Conservation (phyloP, 2,329 filamentous ascomycete species). For the Nothopassalora personata region DNA sequence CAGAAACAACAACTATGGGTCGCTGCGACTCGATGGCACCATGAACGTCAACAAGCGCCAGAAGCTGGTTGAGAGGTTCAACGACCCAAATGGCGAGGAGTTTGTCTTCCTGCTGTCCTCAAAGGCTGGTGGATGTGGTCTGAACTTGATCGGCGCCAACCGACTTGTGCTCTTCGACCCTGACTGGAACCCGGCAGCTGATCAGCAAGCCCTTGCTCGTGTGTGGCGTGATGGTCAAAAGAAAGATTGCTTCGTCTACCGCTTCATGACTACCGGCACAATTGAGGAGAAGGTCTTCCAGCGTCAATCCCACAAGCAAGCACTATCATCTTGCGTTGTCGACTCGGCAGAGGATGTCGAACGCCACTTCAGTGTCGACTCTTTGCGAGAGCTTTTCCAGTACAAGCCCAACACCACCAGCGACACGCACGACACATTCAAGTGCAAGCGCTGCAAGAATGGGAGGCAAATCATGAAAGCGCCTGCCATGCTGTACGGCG, state of each 20-base stretch:
- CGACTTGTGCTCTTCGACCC: slow-evolving; percentile 93
- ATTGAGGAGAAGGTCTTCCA: slow-evolving; percentile 99
- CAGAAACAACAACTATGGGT: slow-evolving; percentile 76
- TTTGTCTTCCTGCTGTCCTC: slow-evolving; percentile 95
- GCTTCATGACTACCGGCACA: slow-evolving; percentile 96
- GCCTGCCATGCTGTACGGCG: slow-evolving; percentile 90
- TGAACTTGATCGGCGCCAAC: slow-evolving; percentile 93
- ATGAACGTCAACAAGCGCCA: slow-evolving; percentile 98
- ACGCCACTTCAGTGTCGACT: slow-evolving; percentile 89
- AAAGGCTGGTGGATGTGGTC: slow-evolving; percentile 92
- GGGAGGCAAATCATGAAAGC: slow-evolving; percentile 85
- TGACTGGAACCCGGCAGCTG: slow-evolving; percentile 90
- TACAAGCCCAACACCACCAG: slow-evolving; percentile 79
- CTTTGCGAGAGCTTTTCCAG: slow-evolving; percentile 86
- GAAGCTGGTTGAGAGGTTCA: slow-evolving; percentile 96
- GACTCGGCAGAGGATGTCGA: slow-evolving; percentile 96
- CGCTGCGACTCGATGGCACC: slow-evolving; percentile 83
- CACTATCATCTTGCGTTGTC: slow-evolving; percentile 89
- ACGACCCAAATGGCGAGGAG: slow-evolving; percentile 81
- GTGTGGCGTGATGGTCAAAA: slow-evolving; percentile 99
- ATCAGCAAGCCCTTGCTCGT: slow-evolving; percentile 92
- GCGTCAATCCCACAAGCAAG: slow-evolving; percentile 96
- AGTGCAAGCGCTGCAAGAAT: slow-evolving; percentile 84
- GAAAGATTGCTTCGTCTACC: slow-evolving; percentile 98
- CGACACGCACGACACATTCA: slow-evolving; percentile 98